Conservation (phyloP, 129 eudicot genomes). For the Heracleum sosnowskyi region DNA sequence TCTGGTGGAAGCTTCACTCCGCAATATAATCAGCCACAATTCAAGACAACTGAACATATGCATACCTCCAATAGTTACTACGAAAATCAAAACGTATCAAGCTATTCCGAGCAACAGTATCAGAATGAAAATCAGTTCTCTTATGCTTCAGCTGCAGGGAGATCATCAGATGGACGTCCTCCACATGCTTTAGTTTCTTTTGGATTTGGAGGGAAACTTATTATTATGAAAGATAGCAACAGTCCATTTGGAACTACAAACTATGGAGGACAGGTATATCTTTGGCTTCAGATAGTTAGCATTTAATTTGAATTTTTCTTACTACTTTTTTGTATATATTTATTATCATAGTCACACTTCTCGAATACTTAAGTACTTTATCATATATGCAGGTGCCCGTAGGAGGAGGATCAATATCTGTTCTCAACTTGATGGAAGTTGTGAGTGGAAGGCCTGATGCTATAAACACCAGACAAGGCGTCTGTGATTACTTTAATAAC, state of each 20-base stretch:
- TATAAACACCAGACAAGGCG: conserved; percentile 33
- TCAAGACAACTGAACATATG: conserved; percentile 33
- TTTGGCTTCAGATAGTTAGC: background rate
- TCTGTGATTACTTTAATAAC: conserved; percentile 45
- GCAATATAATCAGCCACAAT: conserved; percentile 10
- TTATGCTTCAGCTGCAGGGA: conserved; percentile 44
- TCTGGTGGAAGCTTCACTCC: conserved; percentile 38
- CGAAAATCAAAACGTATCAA: conserved; percentile 22
- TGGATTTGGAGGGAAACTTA: conserved; percentile 95
- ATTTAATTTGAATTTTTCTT: background rate
- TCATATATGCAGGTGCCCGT: conserved; percentile 37
- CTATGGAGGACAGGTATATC: conserved; percentile 52
- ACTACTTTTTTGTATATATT: background rate
- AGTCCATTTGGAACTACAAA: conserved; percentile 26
- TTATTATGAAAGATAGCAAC: conserved; percentile 60
- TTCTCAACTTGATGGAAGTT: conserved; percentile 67
- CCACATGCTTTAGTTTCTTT: conserved; percentile 83
- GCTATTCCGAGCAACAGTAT: conserved; percentile 26
- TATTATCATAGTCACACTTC: background rate
- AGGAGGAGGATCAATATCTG: conserved; percentile 46
- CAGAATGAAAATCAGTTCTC: conserved; percentile 38
- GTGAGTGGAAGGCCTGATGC: conserved; percentile 36
- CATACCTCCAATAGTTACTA: conserved; percentile 30
- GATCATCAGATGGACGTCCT: conserved; percentile 85
- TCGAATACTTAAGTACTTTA: background rate